phyloP scores from a whole-genome alignment of 441 rosid genomes.

The Populus tomentosa region DNA sequence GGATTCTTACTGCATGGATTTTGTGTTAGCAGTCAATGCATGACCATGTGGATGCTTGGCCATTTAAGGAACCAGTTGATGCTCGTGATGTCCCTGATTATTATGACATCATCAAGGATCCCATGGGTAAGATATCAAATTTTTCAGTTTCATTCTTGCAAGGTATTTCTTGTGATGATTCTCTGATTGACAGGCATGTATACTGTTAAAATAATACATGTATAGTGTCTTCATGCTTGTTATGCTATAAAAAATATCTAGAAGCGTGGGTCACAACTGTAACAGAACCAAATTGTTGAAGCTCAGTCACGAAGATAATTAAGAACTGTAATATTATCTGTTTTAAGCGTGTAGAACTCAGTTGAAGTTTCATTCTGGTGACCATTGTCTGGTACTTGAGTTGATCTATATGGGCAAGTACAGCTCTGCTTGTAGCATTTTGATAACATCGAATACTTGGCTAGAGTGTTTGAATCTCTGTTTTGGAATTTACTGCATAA shows the following conservation, averaged over 20 bases:
- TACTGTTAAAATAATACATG: background rate
- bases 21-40: constrained; percentile 64
- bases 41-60: constrained; percentile 97
- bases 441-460: background rate
- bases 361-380: background rate
- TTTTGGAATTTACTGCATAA: background rate
- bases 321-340: background rate
- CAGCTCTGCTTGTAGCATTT: background rate
- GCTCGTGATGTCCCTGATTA: constrained; percentile 96
- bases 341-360: background rate
- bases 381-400: background rate
- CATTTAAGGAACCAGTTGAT: constrained; percentile 97
- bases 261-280: background rate
- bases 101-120: constrained; percentile 95
- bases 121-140: constrained; percentile 69
- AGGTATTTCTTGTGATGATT: background rate
- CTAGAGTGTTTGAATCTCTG: background rate
- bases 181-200: background rate
- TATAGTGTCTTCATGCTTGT: background rate
- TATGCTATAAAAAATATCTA: background rate
- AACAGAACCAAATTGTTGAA: background rate
- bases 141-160: background rate
- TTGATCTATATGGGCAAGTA: background rate
- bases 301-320: background rate
- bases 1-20: constrained; percentile 13